These are phyloP conservation scores for Blastocystis sp. DNA, from an alignment of 352 stramenopile genomes.

Conservation along the genomic window DNA sequence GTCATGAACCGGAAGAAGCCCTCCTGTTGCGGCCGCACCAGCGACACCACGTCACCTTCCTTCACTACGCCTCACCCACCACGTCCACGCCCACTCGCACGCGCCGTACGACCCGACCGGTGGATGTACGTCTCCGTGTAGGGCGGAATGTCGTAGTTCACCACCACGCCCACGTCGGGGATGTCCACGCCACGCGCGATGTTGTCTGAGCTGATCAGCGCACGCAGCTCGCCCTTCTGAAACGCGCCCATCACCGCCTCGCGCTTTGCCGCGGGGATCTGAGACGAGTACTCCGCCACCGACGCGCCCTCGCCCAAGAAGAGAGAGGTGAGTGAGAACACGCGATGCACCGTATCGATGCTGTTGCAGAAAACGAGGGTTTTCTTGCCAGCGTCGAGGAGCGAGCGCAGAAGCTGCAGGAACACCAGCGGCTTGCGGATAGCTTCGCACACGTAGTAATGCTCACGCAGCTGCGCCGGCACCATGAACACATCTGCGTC, in stretches of 20 bases:
- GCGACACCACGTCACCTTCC: slow-evolving; percentile 70
- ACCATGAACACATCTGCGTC: slow-evolving; percentile 46
- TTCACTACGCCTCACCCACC: slow-evolving; percentile 80
- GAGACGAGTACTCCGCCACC: slow-evolving; percentile 53
- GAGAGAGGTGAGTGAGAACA: neutral
- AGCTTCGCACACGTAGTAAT: slow-evolving; percentile 28
- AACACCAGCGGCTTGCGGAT: slow-evolving; percentile 51
- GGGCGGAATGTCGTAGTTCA: slow-evolving; percentile 89
- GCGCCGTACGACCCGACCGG: slow-evolving; percentile 83
- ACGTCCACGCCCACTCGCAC: slow-evolving; percentile 80
- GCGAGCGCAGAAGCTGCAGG: neutral
- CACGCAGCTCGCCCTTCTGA: slow-evolving; percentile 50
- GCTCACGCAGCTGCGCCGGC: neutral
- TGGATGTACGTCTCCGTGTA: slow-evolving; percentile 90
- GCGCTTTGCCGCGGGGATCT: neutral
- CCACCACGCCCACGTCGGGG: slow-evolving; percentile 82
- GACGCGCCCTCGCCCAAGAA: neutral
- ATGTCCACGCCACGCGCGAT: slow-evolving; percentile 90
- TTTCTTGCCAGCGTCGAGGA: slow-evolving; percentile 8
- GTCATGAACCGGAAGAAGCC: slow-evolving; percentile 36
- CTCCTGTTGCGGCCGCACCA: slow-evolving; percentile 70
- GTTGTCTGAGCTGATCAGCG: slow-evolving; percentile 85
- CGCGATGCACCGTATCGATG: slow-evolving; percentile 51
- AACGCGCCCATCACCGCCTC: slow-evolving; percentile 31
- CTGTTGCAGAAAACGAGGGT: slow-evolving; percentile 50